A percentile compares a stretch with the other conserved stretches of the same genome.
Evolutionary conservation across 805 yeast genomes (phyloP).

Genomic region (Zygoascus ofunaensis): DNA sequence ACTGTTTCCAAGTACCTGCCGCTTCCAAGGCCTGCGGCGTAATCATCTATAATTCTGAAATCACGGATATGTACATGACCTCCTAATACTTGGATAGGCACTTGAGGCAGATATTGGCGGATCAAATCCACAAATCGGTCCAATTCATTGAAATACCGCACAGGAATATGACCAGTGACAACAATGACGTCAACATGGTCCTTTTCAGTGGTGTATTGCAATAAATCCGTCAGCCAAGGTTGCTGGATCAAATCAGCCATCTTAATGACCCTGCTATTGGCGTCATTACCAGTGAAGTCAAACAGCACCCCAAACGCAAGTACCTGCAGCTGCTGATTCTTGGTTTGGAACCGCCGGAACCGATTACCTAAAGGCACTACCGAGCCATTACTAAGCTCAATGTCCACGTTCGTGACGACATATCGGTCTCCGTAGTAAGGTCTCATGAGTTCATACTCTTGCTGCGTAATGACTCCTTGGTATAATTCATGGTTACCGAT

Average conservation of each 20-base stretch:
- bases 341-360: conserved; percentile 57
- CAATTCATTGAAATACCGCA: conserved; percentile 49
- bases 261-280: conserved; percentile 54
- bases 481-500: conserved; percentile 91
- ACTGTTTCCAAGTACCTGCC: conserved; percentile 90
- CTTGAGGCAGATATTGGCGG: conserved; percentile 50
- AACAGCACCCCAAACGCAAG: conserved; percentile 73
- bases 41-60: conserved; percentile 56
- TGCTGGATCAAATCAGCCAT: conserved; percentile 44
- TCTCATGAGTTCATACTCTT: conserved; percentile 56
- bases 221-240: conserved; percentile 54
- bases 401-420: conserved; percentile 38
- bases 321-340: conserved; percentile 40
- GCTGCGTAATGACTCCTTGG: conserved; percentile 48
- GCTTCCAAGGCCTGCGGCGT: conserved; percentile 75
- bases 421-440: conserved; percentile 50
- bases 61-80: conserved; percentile 94
- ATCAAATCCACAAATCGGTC: conserved; percentile 39
- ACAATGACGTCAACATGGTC: conserved; percentile 55
- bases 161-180: conserved; percentile 74
- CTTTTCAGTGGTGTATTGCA: conserved; percentile 12
- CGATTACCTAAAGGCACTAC: conserved; percentile 61
- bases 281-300: conserved; percentile 56
- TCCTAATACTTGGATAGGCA: conserved; percentile 76
- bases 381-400: conserved; percentile 26